phyloP scores from a whole-genome alignment of 345 rosid species.

The Salix dunnii region DNA sequence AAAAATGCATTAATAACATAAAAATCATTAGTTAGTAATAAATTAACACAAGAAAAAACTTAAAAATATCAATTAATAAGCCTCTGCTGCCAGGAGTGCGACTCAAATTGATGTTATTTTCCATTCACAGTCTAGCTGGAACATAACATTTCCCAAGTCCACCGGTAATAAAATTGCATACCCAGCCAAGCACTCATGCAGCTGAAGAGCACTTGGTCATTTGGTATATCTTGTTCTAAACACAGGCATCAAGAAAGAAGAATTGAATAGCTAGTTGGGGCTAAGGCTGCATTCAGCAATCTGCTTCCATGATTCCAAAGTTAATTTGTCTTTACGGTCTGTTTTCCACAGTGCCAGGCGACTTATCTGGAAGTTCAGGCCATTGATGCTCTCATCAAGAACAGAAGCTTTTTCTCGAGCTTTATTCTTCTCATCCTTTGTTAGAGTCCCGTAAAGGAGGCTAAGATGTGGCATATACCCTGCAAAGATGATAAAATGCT shows the following conservation, averaged over 20 bases:
- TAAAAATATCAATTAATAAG: no score
- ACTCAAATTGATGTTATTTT: no score
- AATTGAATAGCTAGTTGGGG: conserved; percentile 27
- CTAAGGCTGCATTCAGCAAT: conserved; percentile 51
- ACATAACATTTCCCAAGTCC: neutral
- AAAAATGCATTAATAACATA: no score
- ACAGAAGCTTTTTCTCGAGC: conserved; percentile 55
- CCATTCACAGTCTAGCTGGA: no score
- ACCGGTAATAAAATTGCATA: neutral
- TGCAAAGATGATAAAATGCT: conserved; percentile 26
- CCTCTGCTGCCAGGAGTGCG: no score
- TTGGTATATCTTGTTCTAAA: neutral
- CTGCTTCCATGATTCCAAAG: conserved; percentile 72
- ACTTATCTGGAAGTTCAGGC: conserved; percentile 50
- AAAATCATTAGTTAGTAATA: no score
- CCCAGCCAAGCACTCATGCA: neutral
- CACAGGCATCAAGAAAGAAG: neutral
- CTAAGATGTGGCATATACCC: conserved; percentile 94
- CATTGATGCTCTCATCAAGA: conserved; percentile 48
- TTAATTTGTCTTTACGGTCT: conserved; percentile 49
- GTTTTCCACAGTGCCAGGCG: conserved; percentile 64
- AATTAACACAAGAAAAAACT: no score
- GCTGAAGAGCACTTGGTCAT: neutral
- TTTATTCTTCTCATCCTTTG: conserved; percentile 70
- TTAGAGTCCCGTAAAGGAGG: conserved; percentile 64